Percentiles rank a stretch among this genome's conserved stretches.
Evolutionary conservation across 306 rosid genomes (phyloP).

Genomic region (Sophora flavescens): DNA sequence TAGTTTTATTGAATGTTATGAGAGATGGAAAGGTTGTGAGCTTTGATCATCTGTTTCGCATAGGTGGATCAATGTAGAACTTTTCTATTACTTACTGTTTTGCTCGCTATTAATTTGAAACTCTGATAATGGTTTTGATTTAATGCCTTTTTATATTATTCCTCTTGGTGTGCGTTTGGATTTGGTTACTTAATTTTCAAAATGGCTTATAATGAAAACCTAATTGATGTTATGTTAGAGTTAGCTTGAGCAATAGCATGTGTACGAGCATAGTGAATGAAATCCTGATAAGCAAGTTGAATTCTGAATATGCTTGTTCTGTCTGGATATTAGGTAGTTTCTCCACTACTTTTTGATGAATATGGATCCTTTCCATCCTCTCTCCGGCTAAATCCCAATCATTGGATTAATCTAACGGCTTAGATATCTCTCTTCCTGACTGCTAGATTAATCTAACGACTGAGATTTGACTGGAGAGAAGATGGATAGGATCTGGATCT

Average conservation of each 20-base stretch:
- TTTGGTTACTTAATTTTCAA: background rate
- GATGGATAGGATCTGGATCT: too few species aligned
- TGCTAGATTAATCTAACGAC: too few species aligned
- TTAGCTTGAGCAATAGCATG: background rate
- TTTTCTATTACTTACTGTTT: conserved; percentile 9
- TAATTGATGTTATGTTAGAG: background rate
- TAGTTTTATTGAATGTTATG: background rate
- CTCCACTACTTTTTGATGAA: background rate
- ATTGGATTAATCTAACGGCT: too few species aligned
- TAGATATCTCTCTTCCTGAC: too few species aligned
- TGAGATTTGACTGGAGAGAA: too few species aligned
- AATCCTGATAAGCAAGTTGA: background rate
- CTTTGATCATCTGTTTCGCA: conserved; percentile 31
- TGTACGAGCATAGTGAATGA: background rate
- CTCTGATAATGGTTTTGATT: background rate
- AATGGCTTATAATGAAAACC: background rate
- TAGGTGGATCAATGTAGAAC: conserved; percentile 22
- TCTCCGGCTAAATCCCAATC: too few species aligned
- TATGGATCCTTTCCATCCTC: too few species aligned
- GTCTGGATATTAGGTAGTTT: background rate
- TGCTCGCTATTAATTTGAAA: background rate
- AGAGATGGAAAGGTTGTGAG: conserved; percentile 7
- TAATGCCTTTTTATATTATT: background rate
- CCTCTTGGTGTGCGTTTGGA: background rate
- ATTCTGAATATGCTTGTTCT: background rate